These are phyloP conservation scores for Penicillium roqueforti DNA, from an alignment of 495 filamentous ascomycete species.

Conservation along the genomic window DNA sequence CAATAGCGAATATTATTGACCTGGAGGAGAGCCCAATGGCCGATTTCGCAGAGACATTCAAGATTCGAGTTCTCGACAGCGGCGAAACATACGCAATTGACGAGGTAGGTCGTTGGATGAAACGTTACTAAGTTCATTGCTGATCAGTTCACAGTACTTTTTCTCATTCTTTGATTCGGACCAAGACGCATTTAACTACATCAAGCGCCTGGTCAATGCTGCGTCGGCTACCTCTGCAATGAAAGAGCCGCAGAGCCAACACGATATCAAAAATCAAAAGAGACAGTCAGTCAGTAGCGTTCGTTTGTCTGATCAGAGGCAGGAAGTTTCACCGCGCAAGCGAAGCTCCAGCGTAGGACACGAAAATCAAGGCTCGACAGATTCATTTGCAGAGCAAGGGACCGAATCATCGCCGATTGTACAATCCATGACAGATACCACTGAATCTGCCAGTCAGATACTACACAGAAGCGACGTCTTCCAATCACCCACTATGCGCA, in stretches of 20 bases:
- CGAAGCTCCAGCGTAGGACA: conserved; percentile 58
- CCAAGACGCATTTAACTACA: conserved; percentile 75
- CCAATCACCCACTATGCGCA: conserved; percentile 70
- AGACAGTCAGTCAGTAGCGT: conserved; percentile 28
- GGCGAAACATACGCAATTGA: conserved; percentile 93
- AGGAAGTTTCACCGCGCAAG: conserved; percentile 21
- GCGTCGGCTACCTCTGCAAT: conserved; percentile 42
- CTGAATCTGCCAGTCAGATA: conserved; percentile 84
- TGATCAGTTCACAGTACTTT: conserved; percentile 65
- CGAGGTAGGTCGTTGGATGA: conserved; percentile 56
- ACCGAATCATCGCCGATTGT: conserved; percentile 64
- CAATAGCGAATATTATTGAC: conserved; percentile 83
- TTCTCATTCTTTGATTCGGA: conserved; percentile 92
- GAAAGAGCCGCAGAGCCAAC: conserved; percentile 6
- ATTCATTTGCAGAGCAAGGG: conserved; percentile 68
- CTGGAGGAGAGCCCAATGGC: conserved; percentile 89
- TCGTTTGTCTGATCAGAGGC: conserved; percentile 22
- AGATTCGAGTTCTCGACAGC: conserved; percentile 85
- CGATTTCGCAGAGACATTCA: conserved; percentile 91
- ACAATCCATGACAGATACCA: conserved; percentile 70
- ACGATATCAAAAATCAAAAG: conserved; percentile 20
- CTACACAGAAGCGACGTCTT: conserved; percentile 84
- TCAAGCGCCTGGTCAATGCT: conserved; percentile 71
- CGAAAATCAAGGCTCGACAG: conserved; percentile 62
- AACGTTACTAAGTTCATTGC: background rate